Conservation (phyloP, 805 yeast species). For the Yamadazyma tumulicola region DNA sequence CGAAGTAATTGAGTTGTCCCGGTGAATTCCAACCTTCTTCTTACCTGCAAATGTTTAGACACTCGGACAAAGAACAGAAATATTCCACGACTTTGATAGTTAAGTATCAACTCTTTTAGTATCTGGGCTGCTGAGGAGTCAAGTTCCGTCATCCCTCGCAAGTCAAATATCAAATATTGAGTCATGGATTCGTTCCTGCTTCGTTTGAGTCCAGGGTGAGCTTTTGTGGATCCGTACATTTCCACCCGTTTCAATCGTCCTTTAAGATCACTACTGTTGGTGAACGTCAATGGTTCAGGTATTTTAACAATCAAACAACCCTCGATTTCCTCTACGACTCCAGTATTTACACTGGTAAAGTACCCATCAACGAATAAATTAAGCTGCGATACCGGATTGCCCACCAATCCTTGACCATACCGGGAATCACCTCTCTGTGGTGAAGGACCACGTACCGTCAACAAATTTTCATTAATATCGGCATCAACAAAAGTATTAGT, state of each 20-base stretch:
- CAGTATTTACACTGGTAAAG: slow-evolving; percentile 32
- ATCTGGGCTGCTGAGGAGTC: slow-evolving; percentile 42
- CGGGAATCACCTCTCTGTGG: too few relatives aligned
- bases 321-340: slow-evolving; percentile 40
- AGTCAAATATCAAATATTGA: slow-evolving; percentile 37
- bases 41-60: slow-evolving; percentile 19
- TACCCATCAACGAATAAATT: slow-evolving; percentile 34
- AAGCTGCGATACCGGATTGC: slow-evolving; percentile 13
- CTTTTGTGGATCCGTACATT: slow-evolving; percentile 40
- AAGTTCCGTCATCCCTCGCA: slow-evolving; percentile 39
- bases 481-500: slow-evolving; percentile 41
- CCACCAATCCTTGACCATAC: neutral
- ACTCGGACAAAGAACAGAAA: slow-evolving; percentile 36
- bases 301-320: slow-evolving; percentile 42
- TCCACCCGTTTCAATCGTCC: slow-evolving; percentile 38
- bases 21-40: slow-evolving; percentile 25
- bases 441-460: slow-evolving; percentile 1
- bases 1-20: slow-evolving; percentile 27
- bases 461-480: slow-evolving; percentile 21
- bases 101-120: slow-evolving; percentile 23
- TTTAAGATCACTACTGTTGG: slow-evolving; percentile 38
- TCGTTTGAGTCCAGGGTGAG: slow-evolving; percentile 41
- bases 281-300: slow-evolving; percentile 43
- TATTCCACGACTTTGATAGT: slow-evolving; percentile 30
- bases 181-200: slow-evolving; percentile 37